Evolutionary conservation across 352 stramenopile genomes (phyloP).

Genomic region (Pythium rhizo-oryzae): DNA sequence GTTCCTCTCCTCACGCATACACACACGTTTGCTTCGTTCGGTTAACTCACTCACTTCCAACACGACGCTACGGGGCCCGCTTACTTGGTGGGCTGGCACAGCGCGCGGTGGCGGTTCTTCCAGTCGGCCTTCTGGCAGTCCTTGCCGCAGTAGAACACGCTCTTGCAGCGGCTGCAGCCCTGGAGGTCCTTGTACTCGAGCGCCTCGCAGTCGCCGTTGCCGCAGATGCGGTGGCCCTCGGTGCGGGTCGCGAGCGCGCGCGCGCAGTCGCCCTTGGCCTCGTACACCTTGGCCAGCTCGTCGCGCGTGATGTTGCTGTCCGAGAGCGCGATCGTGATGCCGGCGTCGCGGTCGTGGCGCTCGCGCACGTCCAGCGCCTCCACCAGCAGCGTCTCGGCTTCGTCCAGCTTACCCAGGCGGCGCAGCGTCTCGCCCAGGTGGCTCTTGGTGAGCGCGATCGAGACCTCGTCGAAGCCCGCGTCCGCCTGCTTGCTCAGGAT

Average conservation of each 20-base stretch:
- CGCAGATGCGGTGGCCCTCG: slow-evolving; percentile 53
- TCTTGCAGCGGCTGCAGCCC: slow-evolving; percentile 62
- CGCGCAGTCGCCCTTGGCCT: slow-evolving; percentile 57
- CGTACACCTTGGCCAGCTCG: slow-evolving; percentile 71
- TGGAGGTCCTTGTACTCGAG: slow-evolving; percentile 57
- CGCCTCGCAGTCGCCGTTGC: slow-evolving; percentile 49
- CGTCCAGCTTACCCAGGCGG: slow-evolving; percentile 44
- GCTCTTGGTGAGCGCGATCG: slow-evolving; percentile 61
- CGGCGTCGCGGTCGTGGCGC: slow-evolving; percentile 33
- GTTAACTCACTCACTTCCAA: too few relatives aligned
- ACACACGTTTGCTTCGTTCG: too few relatives aligned
- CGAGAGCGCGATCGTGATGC: slow-evolving; percentile 44
- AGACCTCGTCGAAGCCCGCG: slow-evolving; percentile 63
- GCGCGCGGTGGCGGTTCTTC: slow-evolving; percentile 56
- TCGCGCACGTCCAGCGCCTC: slow-evolving; percentile 52
- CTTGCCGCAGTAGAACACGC: slow-evolving; percentile 74
- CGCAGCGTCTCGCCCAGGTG: slow-evolving; percentile 57
- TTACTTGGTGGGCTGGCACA: slow-evolving; percentile 41
- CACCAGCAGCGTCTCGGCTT: slow-evolving; percentile 50
- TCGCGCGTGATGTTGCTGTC: slow-evolving; percentile 71
- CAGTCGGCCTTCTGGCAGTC: slow-evolving; percentile 67
- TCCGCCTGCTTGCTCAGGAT: slow-evolving; percentile 44
- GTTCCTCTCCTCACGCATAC: too few relatives aligned
- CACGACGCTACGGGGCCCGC: too few relatives aligned
- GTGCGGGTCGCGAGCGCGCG: slow-evolving; percentile 47